phyloP scores from a whole-genome alignment of 371 early-diverging fungal genomes.

The Mortierella sp. region DNA sequence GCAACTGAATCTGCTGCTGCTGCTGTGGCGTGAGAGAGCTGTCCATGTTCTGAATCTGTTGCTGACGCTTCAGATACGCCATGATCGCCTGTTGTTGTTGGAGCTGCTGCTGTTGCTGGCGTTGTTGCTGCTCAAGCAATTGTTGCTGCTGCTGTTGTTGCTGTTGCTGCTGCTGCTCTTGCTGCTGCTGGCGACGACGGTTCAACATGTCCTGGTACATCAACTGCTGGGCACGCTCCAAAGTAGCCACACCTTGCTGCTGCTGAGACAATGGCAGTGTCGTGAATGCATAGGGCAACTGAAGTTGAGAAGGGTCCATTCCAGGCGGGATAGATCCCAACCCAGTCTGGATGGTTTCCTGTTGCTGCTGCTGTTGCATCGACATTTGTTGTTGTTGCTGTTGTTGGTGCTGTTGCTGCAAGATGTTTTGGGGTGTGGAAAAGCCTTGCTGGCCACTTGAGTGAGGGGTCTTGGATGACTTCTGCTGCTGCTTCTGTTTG shows the following conservation, averaged over 20 bases:
- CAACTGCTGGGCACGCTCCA: slow-evolving; percentile 55
- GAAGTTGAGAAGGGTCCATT: slow-evolving; percentile 50
- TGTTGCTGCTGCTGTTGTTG: slow-evolving; percentile 37
- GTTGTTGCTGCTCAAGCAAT: slow-evolving; percentile 31
- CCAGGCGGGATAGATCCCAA: slow-evolving; percentile 31
- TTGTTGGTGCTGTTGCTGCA: slow-evolving; percentile 34
- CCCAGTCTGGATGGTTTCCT: slow-evolving; percentile 33
- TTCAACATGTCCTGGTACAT: slow-evolving; percentile 59
- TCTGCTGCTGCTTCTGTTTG: slow-evolving; percentile 42
- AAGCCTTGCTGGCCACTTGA: slow-evolving; percentile 22
- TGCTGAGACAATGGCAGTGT: slow-evolving; percentile 54
- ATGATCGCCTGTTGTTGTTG: slow-evolving; percentile 56
- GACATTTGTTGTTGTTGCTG: slow-evolving; percentile 37
- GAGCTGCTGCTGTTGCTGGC: slow-evolving; percentile 41
- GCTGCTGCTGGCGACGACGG: slow-evolving; percentile 53
- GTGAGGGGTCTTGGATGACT: neutral
- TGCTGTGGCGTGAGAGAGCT: slow-evolving; percentile 48
- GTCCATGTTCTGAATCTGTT: slow-evolving; percentile 56
- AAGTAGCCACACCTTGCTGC: slow-evolving; percentile 55
- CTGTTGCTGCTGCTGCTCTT: slow-evolving; percentile 37
- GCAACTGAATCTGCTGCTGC: slow-evolving; percentile 41
- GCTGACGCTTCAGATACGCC: slow-evolving; percentile 54
- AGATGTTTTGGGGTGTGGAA: slow-evolving; percentile 41
- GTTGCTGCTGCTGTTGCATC: slow-evolving; percentile 43
- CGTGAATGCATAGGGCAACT: slow-evolving; percentile 55